phyloP scores from a whole-genome alignment of 257 asterid genomes.

The Coffea canephora region DNA sequence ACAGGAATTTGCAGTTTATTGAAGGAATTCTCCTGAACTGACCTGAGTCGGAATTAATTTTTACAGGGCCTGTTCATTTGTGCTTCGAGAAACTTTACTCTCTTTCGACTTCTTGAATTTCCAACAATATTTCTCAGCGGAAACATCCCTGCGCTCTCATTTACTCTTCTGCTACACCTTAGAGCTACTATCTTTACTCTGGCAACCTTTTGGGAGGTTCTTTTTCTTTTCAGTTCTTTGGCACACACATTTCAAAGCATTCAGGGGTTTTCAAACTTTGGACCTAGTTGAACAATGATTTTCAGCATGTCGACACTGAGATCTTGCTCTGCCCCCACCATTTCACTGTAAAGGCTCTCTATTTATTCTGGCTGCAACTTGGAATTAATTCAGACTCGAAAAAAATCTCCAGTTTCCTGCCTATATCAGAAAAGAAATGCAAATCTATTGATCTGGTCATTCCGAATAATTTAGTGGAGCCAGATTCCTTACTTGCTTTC shows the following conservation, averaged over 20 bases:
- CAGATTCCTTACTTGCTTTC: conserved; percentile 14
- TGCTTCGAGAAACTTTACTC: conserved; percentile 21
- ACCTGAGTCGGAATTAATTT: too few species aligned
- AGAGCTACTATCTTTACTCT: conserved; percentile 7
- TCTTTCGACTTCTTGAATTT: not conserved
- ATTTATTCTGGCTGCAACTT: conserved; percentile 8
- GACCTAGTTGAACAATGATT: not conserved
- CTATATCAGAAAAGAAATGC: conserved; percentile 5
- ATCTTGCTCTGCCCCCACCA: not conserved
- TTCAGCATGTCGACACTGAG: conserved; percentile 1
- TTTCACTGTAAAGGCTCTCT: conserved; percentile 11
- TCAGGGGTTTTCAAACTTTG: not conserved
- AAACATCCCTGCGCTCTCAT: conserved; percentile 6
- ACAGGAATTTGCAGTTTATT: too few species aligned
- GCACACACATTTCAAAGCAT: conserved; percentile 17
- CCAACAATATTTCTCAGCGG: conserved; percentile 13
- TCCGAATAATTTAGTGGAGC: conserved; percentile 6
- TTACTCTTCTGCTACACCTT: conserved; percentile 1
- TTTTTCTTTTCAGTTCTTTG: not conserved
- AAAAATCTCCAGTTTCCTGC: conserved; percentile 4
- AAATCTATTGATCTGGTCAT: conserved; percentile 14
- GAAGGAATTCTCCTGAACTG: too few species aligned
- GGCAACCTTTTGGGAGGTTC: conserved; percentile 13
- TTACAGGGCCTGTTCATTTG: too few species aligned
- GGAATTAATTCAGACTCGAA: not conserved